Evolutionary conservation across 1,284 basidiomycete species (phyloP), one percentile per base, ranked within the genome.

Genomic region (Ceratobasidium sp.): DNA sequence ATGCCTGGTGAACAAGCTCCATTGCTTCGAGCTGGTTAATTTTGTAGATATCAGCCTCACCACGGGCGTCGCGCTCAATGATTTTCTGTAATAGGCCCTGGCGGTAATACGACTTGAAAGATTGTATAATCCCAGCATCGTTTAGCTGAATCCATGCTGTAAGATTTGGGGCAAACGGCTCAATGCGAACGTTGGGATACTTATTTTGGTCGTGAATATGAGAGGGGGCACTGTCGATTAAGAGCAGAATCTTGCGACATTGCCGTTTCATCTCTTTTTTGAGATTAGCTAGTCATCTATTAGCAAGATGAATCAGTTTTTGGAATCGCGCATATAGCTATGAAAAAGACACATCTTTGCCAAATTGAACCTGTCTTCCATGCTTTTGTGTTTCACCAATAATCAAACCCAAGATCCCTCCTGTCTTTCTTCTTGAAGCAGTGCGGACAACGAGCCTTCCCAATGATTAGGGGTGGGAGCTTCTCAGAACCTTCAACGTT

Each of bases 401-500:
- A 81, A 43, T 76, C 58, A 71, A 80, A 81, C 1, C 79, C 80
- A 6, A 78, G 76, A 23, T 77, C 69, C 2, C 58, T 28, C 8
- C 75, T 78, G 3, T 75, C 71, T 53, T 77, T 77, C 12, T 73
- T 57, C 12, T 74, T 50, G 52, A 80, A 80, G 58, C 77, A 65
- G 12, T 74, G 73, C 1, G 80, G 81, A 48, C 72, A 45, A 8
- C 39, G 28, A 9, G 76, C 76, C 71, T 80, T 79, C 3, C 80
- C 78, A 75, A 81, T 82, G 23, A 81, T 67, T 32, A 82, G 62
- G 4, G 78, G 76, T 6, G 48, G 61, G 0, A 74, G 75, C 69
- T 79, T 79, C 52, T 79, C 76, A 0, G 75, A 76, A 14, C 81
- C 80, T 76, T 78, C 77, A 0, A 78, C 78, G 77, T 81, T 82